These are phyloP conservation scores for Pinus tabuliformis DNA, from an alignment of 75 land plant species.

Conservation along the genomic window DNA sequence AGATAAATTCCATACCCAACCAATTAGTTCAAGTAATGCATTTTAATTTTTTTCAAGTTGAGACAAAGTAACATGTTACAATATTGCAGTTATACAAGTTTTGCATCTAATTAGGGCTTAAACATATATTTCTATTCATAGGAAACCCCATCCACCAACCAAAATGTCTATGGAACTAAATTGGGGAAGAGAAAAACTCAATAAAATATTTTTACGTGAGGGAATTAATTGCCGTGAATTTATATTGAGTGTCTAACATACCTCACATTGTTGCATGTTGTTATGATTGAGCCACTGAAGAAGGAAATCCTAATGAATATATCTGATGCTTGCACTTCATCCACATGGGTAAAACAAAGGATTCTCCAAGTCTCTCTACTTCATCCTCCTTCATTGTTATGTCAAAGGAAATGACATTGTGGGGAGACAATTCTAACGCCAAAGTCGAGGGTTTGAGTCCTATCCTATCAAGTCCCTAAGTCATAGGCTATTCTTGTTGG, in stretches of 20 bases:
- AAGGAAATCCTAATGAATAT: constrained; percentile 92
- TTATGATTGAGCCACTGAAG: constrained; percentile 99
- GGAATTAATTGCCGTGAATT: too few species aligned
- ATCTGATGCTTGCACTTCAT: constrained; percentile 97
- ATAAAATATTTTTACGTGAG: too few species aligned
- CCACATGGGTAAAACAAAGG: constrained; percentile 91
- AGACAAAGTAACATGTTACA: not conserved
- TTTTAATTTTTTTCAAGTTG: too few species aligned
- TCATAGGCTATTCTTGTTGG: too few species aligned
- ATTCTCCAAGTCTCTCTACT: constrained; percentile 82
- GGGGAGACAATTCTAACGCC: too few species aligned
- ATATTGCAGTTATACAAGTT: not conserved
- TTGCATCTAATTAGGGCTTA: not conserved
- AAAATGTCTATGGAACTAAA: not conserved
- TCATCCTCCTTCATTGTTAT: constrained; percentile 86
- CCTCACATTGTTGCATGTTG: constrained; percentile 97
- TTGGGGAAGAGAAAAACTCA: not conserved
- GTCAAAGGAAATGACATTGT: constrained; percentile 1
- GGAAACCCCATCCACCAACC: not conserved
- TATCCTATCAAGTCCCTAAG: not conserved
- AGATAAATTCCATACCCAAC: too few species aligned
- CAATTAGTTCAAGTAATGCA: too few species aligned
- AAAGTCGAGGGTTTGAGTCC: constrained; percentile 4
- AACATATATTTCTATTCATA: not conserved
- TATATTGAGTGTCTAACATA: not conserved